Conservation (phyloP, 2,329 filamentous ascomycete genomes). For the Pseudogymnoascus sp. region DNA sequence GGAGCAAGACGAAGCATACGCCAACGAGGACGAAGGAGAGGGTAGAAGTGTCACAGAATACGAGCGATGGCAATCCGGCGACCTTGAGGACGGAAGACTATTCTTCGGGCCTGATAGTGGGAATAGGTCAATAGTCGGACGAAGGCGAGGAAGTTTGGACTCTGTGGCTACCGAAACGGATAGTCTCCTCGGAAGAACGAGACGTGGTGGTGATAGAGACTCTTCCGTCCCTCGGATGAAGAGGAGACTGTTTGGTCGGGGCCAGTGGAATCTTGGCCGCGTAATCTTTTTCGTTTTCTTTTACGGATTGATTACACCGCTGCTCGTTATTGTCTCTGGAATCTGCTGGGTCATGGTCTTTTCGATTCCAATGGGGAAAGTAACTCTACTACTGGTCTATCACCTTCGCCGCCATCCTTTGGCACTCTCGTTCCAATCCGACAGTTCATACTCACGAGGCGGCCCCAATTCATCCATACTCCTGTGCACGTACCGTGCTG, state of each 20-base stretch:
- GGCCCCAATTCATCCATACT: conserved; percentile 77
- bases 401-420: conserved; percentile 89
- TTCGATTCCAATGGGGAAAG: conserved; percentile 96
- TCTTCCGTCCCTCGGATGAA: conserved; percentile 50
- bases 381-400: conserved; percentile 80
- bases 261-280: conserved; percentile 89
- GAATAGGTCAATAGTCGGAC: conserved; percentile 73
- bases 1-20: conserved; percentile 87
- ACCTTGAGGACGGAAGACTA: conserved; percentile 87
- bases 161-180: conserved; percentile 79
- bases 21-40: conserved; percentile 91
- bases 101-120: conserved; percentile 77
- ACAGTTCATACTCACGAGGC: conserved; percentile 65
- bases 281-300: conserved; percentile 96
- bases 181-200: conserved; percentile 68
- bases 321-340: conserved; percentile 75
- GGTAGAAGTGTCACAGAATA: conserved; percentile 97
- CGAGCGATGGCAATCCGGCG: conserved; percentile 97
- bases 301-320: conserved; percentile 83
- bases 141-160: conserved; percentile 81
- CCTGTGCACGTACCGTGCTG: conserved; percentile 93
- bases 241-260: conserved; percentile 84
- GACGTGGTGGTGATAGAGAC: conserved; percentile 41
- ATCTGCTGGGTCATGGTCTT: conserved; percentile 97
- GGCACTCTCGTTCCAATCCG: conserved; percentile 86